Evolutionary conservation across 2,329 filamentous ascomycete genomes (phyloP).

Genomic region (Sodiomyces alkalinus): DNA sequence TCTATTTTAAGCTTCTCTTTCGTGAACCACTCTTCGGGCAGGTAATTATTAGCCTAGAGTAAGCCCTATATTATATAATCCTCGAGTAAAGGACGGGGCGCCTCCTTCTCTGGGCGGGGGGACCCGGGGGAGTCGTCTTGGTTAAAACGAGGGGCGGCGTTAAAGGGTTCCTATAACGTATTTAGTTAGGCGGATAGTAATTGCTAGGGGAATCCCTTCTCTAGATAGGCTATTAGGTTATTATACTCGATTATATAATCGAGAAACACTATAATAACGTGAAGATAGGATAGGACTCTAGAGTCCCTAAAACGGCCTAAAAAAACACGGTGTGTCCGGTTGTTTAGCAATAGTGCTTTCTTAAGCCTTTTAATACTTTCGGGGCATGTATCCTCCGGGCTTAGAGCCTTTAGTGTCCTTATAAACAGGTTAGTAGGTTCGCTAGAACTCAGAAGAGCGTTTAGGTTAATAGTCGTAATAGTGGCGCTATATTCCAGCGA

Average conservation of each 20-base stretch:
- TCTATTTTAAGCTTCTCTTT: slow-evolving; percentile 47
- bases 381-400: too few species aligned
- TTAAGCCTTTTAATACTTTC: slow-evolving; percentile 9
- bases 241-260: too few species aligned
- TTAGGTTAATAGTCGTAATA: slow-evolving; percentile 40
- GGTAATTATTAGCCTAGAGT: slow-evolving; percentile 43
- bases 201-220: slow-evolving; percentile 36
- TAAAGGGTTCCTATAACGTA: slow-evolving; percentile 11
- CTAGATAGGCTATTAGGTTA: too few species aligned
- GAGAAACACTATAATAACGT: slow-evolving; percentile 47
- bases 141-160: slow-evolving; percentile 7
- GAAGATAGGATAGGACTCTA: slow-evolving; percentile 46
- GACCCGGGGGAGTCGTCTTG: slow-evolving; percentile 31
- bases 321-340: slow-evolving; percentile 28
- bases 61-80: slow-evolving; percentile 53
- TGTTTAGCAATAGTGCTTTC: slow-evolving; percentile 23
- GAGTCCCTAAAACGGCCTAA: slow-evolving; percentile 37
- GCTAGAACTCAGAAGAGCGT: slow-evolving; percentile 37
- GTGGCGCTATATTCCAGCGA: slow-evolving; percentile 40
- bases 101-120: slow-evolving; percentile 24
- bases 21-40: slow-evolving; percentile 42
- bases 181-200: slow-evolving; percentile 26
- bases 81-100: slow-evolving; percentile 46
- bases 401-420: too few species aligned
- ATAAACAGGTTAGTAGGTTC: slow-evolving; percentile 1